Evolutionary conservation across 2,329 filamentous ascomycete genomes (phyloP).

Genomic region (Fusarium secorum): DNA sequence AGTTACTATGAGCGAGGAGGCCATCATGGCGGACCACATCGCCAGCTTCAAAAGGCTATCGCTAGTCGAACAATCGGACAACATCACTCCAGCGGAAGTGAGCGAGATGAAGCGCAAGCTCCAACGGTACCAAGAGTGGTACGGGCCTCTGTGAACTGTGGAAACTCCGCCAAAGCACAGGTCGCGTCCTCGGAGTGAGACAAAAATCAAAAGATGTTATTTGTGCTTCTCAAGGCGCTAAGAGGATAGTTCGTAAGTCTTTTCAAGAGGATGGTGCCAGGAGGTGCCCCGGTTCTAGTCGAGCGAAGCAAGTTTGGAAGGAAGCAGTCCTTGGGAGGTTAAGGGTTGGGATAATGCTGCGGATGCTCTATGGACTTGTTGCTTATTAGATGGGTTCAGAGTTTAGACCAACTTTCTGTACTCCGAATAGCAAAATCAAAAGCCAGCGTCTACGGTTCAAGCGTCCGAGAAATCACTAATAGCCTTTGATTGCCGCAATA

Average conservation of each 20-base stretch:
- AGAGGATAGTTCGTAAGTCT: background rate
- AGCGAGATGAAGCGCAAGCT: background rate
- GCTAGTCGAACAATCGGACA: background rate
- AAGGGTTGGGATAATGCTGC: fast-evolving
- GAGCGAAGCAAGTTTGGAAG: too few species aligned
- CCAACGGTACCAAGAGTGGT: background rate
- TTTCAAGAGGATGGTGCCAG: background rate
- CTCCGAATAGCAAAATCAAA: background rate
- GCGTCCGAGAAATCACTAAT: fast-evolving
- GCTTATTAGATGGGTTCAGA: background rate
- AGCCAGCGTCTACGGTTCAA: fast-evolving
- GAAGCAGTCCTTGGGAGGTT: background rate
- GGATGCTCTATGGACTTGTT: background rate
- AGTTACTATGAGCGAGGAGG: background rate
- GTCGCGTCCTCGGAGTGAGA: background rate
- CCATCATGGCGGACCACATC: background rate
- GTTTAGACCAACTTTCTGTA: background rate
- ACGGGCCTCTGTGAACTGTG: background rate
- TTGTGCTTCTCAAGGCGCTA: too few species aligned
- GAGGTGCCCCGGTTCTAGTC: background rate
- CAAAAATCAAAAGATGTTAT: background rate
- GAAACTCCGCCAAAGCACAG: too few species aligned
- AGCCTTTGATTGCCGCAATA: background rate
- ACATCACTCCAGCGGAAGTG: background rate
- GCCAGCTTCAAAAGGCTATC: background rate